Base-by-base conservation (phyloP, 495 filamentous ascomycete species). In the Penicillium lagena region DNA sequence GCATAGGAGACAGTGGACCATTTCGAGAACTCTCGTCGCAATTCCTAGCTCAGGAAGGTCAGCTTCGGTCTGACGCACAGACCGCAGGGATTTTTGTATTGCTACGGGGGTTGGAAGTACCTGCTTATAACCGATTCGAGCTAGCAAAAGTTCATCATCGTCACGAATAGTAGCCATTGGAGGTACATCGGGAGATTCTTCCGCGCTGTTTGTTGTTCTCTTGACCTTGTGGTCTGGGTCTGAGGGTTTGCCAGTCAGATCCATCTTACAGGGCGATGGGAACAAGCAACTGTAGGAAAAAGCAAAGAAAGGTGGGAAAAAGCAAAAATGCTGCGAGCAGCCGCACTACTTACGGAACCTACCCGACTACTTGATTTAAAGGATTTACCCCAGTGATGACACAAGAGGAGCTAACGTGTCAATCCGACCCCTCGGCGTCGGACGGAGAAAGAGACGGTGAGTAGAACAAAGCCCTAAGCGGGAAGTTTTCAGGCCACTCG, bases 1-100 rank as follows among this genome's bases (percentile, higher is more conserved):
- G 83, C 83, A 64, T 86, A 87, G 8, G 83, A 87, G 7, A 86
- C 68, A 1, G 82, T 87, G 5, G 83, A 86, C 80, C 80, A 86
- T 72, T 79, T 83, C 6, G 77, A 84, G 54, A 87, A 86, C 41
- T 87, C 79, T 34, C 83, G 72, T 43, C 67, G 65, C 7, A 87
- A 47, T 59, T 85, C 82, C 83, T 75, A 45, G 9, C 40, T 12
- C 28, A 33, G 37, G 8, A 1, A n/a, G 12, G 34, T 44, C 15
- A 40, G 22, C 4, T 22, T 22, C 22, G 2, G 22, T 6, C 22
- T 22, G 22, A 22, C 22, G 22, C 22, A 22, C 22, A 22, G 22
- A 22, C 22, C 32, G 10, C 32, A 34, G 9, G 32, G 32, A 10
- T 12, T 6, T 34, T 9, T 34, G 10, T 6, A 2, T 12, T 11